Conservation (phyloP, 164 flowering plant genomes). For the Annona squamosa region DNA sequence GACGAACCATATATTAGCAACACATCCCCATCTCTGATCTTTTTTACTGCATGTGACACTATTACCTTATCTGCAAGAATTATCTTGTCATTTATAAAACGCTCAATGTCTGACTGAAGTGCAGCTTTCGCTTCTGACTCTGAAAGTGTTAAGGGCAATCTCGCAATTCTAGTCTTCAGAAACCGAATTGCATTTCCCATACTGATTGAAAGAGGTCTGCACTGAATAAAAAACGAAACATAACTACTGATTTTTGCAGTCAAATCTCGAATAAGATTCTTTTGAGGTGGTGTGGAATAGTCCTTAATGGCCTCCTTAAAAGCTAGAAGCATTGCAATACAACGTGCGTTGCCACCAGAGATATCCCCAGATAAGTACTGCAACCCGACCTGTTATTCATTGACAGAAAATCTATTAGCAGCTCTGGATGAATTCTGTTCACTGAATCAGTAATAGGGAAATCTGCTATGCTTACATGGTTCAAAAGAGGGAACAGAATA, state of each 20-base stretch:
- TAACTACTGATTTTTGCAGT: constrained; percentile 73
- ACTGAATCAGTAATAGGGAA: neutral
- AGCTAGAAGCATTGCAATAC: constrained; percentile 92
- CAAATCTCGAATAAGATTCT: constrained; percentile 61
- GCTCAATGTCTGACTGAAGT: constrained; percentile 61
- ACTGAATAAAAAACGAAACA: constrained; percentile 68
- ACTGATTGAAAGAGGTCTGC: constrained; percentile 88
- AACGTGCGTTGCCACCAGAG: constrained; percentile 82
- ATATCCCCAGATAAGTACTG: constrained; percentile 70
- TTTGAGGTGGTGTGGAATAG: constrained; percentile 70
- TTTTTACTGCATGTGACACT: constrained; percentile 80
- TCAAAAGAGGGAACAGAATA: neutral
- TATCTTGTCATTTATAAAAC: constrained; percentile 78
- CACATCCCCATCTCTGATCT: constrained; percentile 87
- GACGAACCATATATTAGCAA: constrained; percentile 83
- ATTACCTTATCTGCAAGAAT: constrained; percentile 76
- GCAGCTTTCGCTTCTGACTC: constrained; percentile 77
- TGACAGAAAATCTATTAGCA: constrained; percentile 6
- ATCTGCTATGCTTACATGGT: neutral
- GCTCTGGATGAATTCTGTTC: neutral
- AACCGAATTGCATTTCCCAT: constrained; percentile 92
- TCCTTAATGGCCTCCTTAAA: constrained; percentile 69
- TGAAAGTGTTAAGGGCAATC: constrained; percentile 51
- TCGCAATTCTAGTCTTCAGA: constrained; percentile 60
- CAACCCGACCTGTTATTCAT: constrained; percentile 64